Conservation (phyloP, 768 basidiomycete genomes). For the Rhizopogon rudus region DNA sequence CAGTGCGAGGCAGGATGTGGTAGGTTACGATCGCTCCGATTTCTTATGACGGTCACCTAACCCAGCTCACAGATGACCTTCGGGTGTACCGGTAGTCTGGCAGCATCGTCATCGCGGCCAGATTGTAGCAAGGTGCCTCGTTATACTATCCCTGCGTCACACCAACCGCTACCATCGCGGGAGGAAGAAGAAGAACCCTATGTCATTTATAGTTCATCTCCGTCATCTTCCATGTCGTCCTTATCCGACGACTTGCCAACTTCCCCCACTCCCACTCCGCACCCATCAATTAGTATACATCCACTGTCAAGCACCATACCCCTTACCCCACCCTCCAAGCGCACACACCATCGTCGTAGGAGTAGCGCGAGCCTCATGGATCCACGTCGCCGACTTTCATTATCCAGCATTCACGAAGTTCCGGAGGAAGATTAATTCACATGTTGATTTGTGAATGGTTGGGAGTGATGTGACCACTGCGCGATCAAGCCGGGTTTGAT, state of each 20-base stretch:
- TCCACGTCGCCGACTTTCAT: slow-evolving; percentile 25
- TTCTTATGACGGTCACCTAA: not conserved
- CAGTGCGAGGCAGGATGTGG: slow-evolving; percentile 21
- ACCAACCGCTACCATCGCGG: slow-evolving; percentile 20
- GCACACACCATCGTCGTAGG: slow-evolving; percentile 22
- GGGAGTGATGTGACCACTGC: not conserved
- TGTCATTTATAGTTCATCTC: slow-evolving; percentile 29
- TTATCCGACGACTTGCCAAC: slow-evolving; percentile 21
- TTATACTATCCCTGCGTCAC: slow-evolving; percentile 5
- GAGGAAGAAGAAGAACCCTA: slow-evolving; percentile 28
- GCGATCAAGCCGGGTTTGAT: not conserved
- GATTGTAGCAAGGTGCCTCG: not conserved
- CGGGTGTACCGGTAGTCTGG: slow-evolving; percentile 10
- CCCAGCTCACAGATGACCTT: slow-evolving; percentile 10
- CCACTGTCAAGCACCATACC: slow-evolving; percentile 7
- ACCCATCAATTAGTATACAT: slow-evolving; percentile 10
- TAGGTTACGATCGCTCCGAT: slow-evolving; percentile 3
- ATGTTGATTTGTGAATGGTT: not conserved
- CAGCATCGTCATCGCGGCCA: not conserved
- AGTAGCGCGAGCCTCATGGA: slow-evolving; percentile 27
- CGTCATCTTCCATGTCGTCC: slow-evolving; percentile 26
- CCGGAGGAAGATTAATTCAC: slow-evolving; percentile 24
- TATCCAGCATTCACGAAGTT: slow-evolving; percentile 28
- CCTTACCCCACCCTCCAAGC: not conserved
- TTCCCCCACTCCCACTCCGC: slow-evolving; percentile 16